Base-by-base conservation (phyloP, 2,329 filamentous ascomycete genomes). In the Fusarium chaquense region DNA sequence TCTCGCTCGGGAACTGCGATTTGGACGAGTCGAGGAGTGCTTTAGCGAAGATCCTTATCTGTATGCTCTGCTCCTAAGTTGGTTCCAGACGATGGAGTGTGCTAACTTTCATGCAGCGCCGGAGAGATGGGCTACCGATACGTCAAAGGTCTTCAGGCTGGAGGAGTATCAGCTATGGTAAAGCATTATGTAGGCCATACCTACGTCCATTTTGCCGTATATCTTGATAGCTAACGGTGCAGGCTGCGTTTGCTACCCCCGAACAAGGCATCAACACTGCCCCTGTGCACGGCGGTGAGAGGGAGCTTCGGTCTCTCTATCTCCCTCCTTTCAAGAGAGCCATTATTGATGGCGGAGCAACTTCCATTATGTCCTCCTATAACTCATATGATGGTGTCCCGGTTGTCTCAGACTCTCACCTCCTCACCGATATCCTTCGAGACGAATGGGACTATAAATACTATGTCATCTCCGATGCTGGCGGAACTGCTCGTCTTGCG, bases 361-460 rank as follows among this genome's bases (percentile, higher is more conserved):
- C 84, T 74, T 85, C 86, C 41, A 87, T 93, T 70, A 94, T 94
- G 92, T 88, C 89, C 32, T 87, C 91, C 0, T 94, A 94, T 74
- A 88, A 92, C 73, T 89, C 89, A 55, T 92, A 93, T 67, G 91
- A 94, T 68, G 91, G 91, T 3, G 82, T 92, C 16, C 90, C 91
- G 2, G 84, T 87, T 0, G 86, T 92, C 51, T 86, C 91, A 3
- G 87, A 92, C 75, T 83, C 87, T 55, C 87, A 90, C 62, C 82
- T 90, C 5, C 82, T 93, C 43, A 91, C 89, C 1, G 85, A 90
- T 20, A 91, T 93, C 43, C 81, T 94, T 13, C 83, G 91, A 58
- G 84, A 86, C 2, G 89, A 93, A 74, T 93, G 91, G 91, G 90
- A 89, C 2, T 93, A 91, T 70, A 83, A 92, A 64, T 92, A 91